Evolutionary conservation across 441 rosid genomes (phyloP).

Genomic region (Caryocar brasiliense): DNA sequence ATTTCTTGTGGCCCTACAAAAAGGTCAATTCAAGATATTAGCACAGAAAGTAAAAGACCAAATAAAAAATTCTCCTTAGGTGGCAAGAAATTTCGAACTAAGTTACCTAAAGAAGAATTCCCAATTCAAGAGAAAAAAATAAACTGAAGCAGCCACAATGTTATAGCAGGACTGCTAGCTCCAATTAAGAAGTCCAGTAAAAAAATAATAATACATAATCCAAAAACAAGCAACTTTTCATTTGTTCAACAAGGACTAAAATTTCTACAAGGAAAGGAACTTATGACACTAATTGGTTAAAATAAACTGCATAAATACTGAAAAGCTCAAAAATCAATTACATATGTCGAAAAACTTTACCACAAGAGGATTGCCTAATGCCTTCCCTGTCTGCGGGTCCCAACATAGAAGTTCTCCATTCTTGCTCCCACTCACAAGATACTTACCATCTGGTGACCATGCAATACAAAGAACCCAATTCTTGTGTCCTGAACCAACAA

Average conservation of each 20-base stretch:
- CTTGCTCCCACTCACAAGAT: constrained; percentile 92
- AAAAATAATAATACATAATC: no score
- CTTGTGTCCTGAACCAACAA: constrained; percentile 62
- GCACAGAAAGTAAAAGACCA: background rate
- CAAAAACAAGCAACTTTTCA: no score
- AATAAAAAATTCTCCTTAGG: background rate
- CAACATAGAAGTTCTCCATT: constrained; percentile 84
- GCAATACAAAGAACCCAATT: constrained; percentile 94
- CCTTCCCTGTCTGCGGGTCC: constrained; percentile 79
- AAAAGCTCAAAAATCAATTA: background rate
- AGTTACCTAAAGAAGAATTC: background rate
- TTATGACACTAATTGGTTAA: no score
- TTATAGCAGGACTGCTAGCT: no score
- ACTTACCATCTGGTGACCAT: constrained; percentile 94
- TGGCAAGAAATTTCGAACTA: background rate
- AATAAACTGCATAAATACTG: no score
- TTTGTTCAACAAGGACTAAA: no score
- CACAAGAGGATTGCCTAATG: constrained; percentile 56
- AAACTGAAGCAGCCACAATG: no score
- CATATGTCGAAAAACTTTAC: constrained; percentile 32
- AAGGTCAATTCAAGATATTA: constrained; percentile 12
- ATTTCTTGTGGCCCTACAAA: constrained; percentile 89
- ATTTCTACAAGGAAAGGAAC: no score
- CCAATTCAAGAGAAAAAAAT: no score
- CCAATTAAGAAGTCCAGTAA: no score